Evolutionary conservation across 257 asterid genomes (phyloP).

Genomic region (Lantana camara): DNA sequence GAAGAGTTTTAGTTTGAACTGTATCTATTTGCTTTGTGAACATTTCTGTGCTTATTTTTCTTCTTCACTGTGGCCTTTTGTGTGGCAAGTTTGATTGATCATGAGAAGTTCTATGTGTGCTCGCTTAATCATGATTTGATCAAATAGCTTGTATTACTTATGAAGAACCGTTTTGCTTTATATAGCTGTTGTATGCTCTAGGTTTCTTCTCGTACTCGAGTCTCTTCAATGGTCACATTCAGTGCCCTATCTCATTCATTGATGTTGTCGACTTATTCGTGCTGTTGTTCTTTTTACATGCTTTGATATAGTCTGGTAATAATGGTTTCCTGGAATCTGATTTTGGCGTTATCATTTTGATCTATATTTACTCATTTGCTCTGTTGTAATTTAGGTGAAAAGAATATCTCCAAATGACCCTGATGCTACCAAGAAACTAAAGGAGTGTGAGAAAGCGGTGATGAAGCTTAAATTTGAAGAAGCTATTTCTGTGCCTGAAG

Average conservation of each 20-base stretch:
- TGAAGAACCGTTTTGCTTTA: neutral
- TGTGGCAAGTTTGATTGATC: neutral
- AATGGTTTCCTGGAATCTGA: conserved; percentile 1
- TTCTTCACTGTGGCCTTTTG: neutral
- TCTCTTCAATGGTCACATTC: neutral
- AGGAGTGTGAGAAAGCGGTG: conserved; percentile 95
- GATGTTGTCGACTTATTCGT: neutral
- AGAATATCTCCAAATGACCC: conserved; percentile 86
- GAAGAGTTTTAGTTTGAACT: conserved; percentile 14
- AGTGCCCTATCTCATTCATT: conserved; percentile 1
- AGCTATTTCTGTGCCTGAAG: conserved; percentile 82
- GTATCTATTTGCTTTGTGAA: conserved; percentile 22
- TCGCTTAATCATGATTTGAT: neutral
- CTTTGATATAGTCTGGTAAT: conserved; percentile 6
- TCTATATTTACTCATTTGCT: neutral
- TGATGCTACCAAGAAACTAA: conserved; percentile 92
- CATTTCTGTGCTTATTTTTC: neutral
- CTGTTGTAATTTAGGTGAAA: conserved; percentile 60
- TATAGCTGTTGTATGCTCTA: neutral
- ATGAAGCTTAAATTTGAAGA: conserved; percentile 97
- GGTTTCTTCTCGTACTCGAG: neutral
- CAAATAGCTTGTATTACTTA: neutral
- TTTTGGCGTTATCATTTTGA: neutral
- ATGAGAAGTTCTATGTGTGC: neutral
- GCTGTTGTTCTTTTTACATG: neutral